Base-by-base conservation (phyloP, 2,329 filamentous ascomycete genomes). In the Neonectria faginata region DNA sequence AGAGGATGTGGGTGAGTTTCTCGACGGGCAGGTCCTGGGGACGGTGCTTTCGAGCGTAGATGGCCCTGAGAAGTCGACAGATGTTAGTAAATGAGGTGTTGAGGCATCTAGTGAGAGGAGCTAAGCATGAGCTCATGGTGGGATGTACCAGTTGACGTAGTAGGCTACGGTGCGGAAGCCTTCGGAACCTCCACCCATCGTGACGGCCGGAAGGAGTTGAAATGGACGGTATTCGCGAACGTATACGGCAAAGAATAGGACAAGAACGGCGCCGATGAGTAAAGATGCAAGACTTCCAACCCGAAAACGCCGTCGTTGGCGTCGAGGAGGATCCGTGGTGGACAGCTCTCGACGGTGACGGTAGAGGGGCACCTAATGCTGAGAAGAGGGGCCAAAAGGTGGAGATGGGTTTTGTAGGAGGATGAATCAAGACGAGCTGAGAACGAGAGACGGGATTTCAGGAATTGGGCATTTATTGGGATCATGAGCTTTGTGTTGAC, bases 1-100 rank as follows among this genome's bases (percentile, higher is more conserved):
- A 97, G 16, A 97, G 88, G 5, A 98, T 81, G 75, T 98, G 95
- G 0, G 94, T 98, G 45, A 97, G 86, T 60, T 92, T 91, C 59
- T 94, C 87, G 3, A 86, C 89, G 0, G 92, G 92, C 6, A 98
- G 86, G 75, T 97, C 89, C 75, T 97, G 91, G 0, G 94, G 94
- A n/a, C 89, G 86, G 76, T 96, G 91, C 73, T 95, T 91, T 60
- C 94, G 89, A 42, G 84, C 93, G 78, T 97, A 97, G 71, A 97
- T 95, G 68, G 92, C 92, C 93, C 84, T 83, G 58, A 10, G 10
- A 14, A 20, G 10, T 6, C 47, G 29, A 29, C 66, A 70, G 45
- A 65, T 64, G 53, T 75, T 72, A 70, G 67, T 44, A 59, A 51
- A 12, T 12, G 47, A 33, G 20, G 27, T 36, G 48, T 33, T 5